Percentiles rank a stretch among this genome's conserved stretches.
Evolutionary conservation across 2,329 filamentous ascomycete species (phyloP).

Genomic region (Elsinoe fawcettii): DNA sequence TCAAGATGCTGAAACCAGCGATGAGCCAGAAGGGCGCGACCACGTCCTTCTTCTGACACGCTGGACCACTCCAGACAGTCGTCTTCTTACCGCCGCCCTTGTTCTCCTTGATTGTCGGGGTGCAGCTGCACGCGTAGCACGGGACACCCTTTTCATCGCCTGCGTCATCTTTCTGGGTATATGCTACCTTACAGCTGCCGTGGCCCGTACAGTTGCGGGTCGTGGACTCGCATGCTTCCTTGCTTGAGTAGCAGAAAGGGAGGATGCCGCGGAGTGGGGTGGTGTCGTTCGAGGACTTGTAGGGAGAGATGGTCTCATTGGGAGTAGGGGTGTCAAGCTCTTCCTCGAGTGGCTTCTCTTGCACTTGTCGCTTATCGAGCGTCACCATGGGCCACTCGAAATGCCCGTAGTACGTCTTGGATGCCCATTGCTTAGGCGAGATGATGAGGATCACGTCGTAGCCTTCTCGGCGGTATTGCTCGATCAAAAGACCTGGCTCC

Average conservation of each 20-base stretch:
- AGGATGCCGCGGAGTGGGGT: constrained; percentile 45
- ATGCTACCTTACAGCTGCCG: constrained; percentile 67
- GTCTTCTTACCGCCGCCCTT: constrained; percentile 50
- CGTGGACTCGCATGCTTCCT: constrained; percentile 57
- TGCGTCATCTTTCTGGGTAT: constrained; percentile 39
- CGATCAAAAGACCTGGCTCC: background rate
- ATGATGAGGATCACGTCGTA: constrained; percentile 18
- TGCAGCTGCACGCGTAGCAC: constrained; percentile 77
- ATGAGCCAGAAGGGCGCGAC: constrained; percentile 86
- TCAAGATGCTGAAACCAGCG: constrained; percentile 60
- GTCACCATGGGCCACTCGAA: constrained; percentile 5
- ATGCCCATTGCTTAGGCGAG: background rate
- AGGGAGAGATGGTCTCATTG: constrained; percentile 16
- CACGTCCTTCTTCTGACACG: constrained; percentile 87
- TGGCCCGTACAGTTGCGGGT: constrained; percentile 79
- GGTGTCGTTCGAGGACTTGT: constrained; percentile 29
- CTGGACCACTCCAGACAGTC: constrained; percentile 72
- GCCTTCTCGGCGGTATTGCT: background rate
- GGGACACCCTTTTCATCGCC: constrained; percentile 31
- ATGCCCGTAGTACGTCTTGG: constrained; percentile 22
- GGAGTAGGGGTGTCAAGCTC: constrained; percentile 14
- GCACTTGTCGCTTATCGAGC: constrained; percentile 23
- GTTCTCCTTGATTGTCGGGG: constrained; percentile 47
- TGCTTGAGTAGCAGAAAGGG: constrained; percentile 66
- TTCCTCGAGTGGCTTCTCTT: constrained; percentile 21